These are phyloP conservation scores for Sclerotiophoma versabilis DNA, from an alignment of 2,329 filamentous ascomycete genomes.

Conservation along the genomic window DNA sequence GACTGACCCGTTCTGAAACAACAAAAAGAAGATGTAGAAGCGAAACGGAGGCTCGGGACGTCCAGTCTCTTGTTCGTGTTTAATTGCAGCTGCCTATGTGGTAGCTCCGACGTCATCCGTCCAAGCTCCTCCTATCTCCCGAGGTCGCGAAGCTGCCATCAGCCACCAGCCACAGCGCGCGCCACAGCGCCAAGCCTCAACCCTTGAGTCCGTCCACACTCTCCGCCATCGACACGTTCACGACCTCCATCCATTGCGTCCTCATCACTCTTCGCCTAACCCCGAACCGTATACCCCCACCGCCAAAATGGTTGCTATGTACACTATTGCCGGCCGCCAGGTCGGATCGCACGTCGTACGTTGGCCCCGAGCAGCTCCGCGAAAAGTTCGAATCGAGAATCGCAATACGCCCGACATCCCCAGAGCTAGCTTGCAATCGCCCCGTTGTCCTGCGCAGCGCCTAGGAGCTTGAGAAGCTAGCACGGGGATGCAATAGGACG, in stretches of 20 bases:
- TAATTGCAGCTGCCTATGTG: slow-evolving; percentile 2
- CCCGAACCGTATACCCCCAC: slow-evolving; percentile 27
- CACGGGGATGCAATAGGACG: background rate
- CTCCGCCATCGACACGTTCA: slow-evolving; percentile 28
- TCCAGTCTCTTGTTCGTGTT: background rate
- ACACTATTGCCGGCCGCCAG: slow-evolving; percentile 60
- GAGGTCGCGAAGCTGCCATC: background rate
- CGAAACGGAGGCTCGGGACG: background rate
- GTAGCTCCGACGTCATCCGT: slow-evolving; percentile 16
- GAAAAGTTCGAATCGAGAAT: slow-evolving; percentile 24
- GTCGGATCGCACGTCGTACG: slow-evolving; percentile 63
- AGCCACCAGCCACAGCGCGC: slow-evolving; percentile 7
- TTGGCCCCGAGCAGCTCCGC: slow-evolving; percentile 22
- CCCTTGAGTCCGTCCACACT: slow-evolving; percentile 26
- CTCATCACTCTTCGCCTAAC: slow-evolving; percentile 26
- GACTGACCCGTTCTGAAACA: no score
- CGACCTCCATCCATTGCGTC: slow-evolving; percentile 43
- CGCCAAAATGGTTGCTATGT: slow-evolving; percentile 60
- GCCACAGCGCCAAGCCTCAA: slow-evolving; percentile 25
- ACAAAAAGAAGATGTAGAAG: background rate
- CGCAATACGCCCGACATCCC: background rate
- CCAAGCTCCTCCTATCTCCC: slow-evolving; percentile 9
- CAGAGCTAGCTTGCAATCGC: background rate
- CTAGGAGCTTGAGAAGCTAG: background rate
- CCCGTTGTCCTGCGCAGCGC: background rate